phyloP scores from a whole-genome alignment of 306 rosid genomes.

The Sindora glabra region DNA sequence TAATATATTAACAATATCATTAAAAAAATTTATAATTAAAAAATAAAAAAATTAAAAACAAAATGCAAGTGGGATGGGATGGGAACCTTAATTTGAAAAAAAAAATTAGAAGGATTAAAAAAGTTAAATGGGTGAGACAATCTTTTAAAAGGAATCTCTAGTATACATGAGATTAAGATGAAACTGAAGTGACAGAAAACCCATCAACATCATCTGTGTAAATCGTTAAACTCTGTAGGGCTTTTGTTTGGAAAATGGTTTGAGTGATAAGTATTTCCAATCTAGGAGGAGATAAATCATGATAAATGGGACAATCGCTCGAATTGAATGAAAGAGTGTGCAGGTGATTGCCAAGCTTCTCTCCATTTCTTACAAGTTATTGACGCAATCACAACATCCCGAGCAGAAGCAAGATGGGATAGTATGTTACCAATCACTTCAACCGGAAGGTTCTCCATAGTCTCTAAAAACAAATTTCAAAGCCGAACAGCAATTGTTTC shows the following conservation, averaged over 20 bases:
- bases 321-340: conserved; percentile 59
- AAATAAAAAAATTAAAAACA: too few species aligned
- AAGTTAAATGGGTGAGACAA: too few species aligned
- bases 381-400: conserved; percentile 79
- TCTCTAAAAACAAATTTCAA: not conserved
- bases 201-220: conserved; percentile 55
- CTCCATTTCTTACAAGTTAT: conserved; percentile 76
- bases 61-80: too few species aligned
- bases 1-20: too few species aligned
- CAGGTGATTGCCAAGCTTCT: conserved; percentile 62
- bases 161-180: conserved; percentile 86
- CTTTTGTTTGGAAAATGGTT: conserved; percentile 69
- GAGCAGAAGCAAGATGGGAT: conserved; percentile 58
- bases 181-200: conserved; percentile 58
- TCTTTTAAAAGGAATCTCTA: conserved; percentile 54
- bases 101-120: too few species aligned
- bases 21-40: too few species aligned
- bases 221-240: conserved; percentile 40
- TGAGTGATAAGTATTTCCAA: conserved; percentile 74
- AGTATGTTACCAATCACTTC: conserved; percentile 82
- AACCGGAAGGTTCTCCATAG: conserved; percentile 75
- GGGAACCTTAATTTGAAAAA: too few species aligned
- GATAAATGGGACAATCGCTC: conserved; percentile 50
- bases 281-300: conserved; percentile 30
- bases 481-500: not conserved